A percentile compares a stretch with the other conserved stretches of the same genome.
Conservation (phyloP, 805 yeast genomes). For the Lipomyces sp. region DNA sequence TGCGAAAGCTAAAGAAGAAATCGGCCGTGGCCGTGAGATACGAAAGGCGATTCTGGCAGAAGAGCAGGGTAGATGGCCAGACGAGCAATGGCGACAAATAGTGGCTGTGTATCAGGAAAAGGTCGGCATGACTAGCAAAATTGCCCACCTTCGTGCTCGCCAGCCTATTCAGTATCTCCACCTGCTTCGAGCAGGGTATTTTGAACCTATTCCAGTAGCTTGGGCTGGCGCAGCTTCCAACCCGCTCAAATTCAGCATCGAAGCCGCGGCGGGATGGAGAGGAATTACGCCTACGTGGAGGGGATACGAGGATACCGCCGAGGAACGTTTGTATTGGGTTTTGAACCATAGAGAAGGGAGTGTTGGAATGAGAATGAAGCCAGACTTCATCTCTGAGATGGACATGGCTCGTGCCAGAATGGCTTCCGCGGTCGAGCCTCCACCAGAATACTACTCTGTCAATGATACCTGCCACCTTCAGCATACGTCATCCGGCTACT, state of each 20-base stretch:
- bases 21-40: background rate
- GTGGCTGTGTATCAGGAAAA: constrained; percentile 1
- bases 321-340: constrained; percentile 1
- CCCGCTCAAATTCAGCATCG: constrained; percentile 3
- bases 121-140: background rate
- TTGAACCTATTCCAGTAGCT: background rate
- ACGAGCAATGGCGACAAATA: background rate
- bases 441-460: background rate
- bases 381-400: constrained; percentile 1
- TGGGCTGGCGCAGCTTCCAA: constrained; percentile 2
- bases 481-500: constrained; percentile 1
- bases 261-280: background rate
- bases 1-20: background rate
- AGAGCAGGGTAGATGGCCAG: constrained; percentile 3
- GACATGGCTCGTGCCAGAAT: constrained; percentile 1
- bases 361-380: constrained; percentile 1
- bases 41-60: constrained; percentile 1
- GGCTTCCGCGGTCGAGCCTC: constrained; percentile 3
- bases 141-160: constrained; percentile 1
- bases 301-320: constrained; percentile 2
- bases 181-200: constrained; percentile 3
- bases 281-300: background rate
- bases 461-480: constrained; percentile 1
- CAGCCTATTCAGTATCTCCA: background rate
- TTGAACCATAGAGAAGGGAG: constrained; percentile 1